Conservation (phyloP, 345 rosid species). For the Hypericum androsaemum region DNA sequence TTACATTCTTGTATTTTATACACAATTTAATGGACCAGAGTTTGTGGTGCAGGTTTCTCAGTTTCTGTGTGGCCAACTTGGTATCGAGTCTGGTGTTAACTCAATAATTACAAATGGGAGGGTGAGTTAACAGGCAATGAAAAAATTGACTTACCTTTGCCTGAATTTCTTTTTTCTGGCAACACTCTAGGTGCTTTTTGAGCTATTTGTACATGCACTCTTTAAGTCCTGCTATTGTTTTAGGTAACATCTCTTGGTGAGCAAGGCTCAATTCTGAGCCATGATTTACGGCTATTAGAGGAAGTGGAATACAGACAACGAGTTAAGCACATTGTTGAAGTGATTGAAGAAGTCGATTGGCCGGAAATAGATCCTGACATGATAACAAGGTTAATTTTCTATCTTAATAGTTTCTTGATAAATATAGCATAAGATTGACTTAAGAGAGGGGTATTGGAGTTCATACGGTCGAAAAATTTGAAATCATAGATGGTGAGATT, state of each 20-base stretch:
- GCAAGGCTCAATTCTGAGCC: conserved; percentile 59
- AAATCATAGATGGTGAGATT: too few relatives aligned
- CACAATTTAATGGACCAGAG: neutral
- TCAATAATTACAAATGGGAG: conserved; percentile 90
- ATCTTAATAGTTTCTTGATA: conserved; percentile 1
- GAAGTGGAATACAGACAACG: conserved; percentile 77
- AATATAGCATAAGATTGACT: neutral
- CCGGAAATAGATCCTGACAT: conserved; percentile 70
- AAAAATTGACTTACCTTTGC: too few relatives aligned
- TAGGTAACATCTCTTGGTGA: conserved; percentile 57
- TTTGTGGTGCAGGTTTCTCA: conserved; percentile 44
- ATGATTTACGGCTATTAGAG: conserved; percentile 81
- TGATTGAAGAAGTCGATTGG: conserved; percentile 80
- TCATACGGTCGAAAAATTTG: too few relatives aligned
- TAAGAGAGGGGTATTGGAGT: neutral
- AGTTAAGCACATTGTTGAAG: conserved; percentile 61
- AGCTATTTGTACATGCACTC: neutral
- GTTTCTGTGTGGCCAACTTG: conserved; percentile 52
- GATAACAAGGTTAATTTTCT: conserved; percentile 62
- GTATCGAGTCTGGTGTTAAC: conserved; percentile 52
- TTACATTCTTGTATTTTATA: neutral
- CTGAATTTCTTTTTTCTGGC: too few relatives aligned
- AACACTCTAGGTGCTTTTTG: neutral
- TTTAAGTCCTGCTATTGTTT: conserved; percentile 10
- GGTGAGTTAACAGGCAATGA: conserved; percentile 31